Evolutionary conservation across 2,329 filamentous ascomycete genomes (phyloP), one percentile per base, ranked within the genome.

Genomic region (Sporothrix sp.): DNA sequence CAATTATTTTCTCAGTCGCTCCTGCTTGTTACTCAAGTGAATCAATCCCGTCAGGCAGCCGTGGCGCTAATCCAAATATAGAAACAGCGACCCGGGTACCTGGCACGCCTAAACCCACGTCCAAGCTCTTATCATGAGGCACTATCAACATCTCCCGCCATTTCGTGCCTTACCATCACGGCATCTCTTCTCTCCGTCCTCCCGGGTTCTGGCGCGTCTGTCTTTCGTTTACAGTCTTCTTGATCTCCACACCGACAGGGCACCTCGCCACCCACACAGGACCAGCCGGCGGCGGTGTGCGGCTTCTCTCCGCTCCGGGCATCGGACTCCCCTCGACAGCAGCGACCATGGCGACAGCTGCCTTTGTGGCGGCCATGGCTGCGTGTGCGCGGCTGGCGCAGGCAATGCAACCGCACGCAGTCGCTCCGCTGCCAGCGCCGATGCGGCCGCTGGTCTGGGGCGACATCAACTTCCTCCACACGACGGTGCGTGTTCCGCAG

Each of bases 381-480:
- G 50, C 30, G 10, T 46, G 56, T 14, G 71, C 18, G 42, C 60
- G 35, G 59, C 66, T 53, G 65, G 45, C 60, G 37, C 59, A 59
- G 53, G 76, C 76, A 54, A 75, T 82, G 53, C 93, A 98, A 66
- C 91, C 91, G 9, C 81, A 79, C 51, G 87, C 91, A 48, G 82
- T 82, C n/a, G 68, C 77, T 36, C 87, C 93, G 7, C 76, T 91
- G 53, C 76, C 81, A 52, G 88, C 85, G 50, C 90, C 89, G 40
- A 79, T 97, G 68, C 83, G 91, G 61, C 78, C 88, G 58, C 74
- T 98, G 49, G 78, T 81, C 60, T 96, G 90, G 87, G 90, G 86
- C n/a, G 84, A 95, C 65, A 76, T 97, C 62, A 97, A 97, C 73
- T 94, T 95, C 66, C 69, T 98, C n/a, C 90, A 95, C 63, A 97